Percentiles rank a stretch among this genome's conserved stretches.
Conservation (phyloP, 257 asterid species). For the Scutellaria barbata region DNA sequence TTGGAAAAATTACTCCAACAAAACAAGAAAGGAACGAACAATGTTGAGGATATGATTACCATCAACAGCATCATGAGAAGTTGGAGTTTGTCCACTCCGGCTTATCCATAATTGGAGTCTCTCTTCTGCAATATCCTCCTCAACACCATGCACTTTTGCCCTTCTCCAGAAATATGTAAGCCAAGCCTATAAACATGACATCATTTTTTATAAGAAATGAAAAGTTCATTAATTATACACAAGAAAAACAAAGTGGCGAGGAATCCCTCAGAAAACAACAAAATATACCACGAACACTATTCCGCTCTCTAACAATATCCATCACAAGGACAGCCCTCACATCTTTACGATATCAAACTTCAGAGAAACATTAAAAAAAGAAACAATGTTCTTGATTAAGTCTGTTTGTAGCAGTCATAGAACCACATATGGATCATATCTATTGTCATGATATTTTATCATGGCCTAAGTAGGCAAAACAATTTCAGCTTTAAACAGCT, state of each 20-base stretch:
- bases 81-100: constrained; percentile 83
- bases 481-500: neutral
- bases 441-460: neutral
- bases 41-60: constrained; percentile 49
- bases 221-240: no score
- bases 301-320: no score
- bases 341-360: constrained; percentile 17
- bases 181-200: constrained; percentile 74
- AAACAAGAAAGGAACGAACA: constrained; percentile 5
- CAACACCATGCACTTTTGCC: constrained; percentile 88
- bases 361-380: constrained; percentile 3
- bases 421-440: constrained; percentile 11
- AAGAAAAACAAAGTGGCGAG: no score
- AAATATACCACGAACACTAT: no score
- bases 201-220: no score
- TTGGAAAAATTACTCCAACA: neutral
- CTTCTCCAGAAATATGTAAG: constrained; percentile 99
- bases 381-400: neutral
- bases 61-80: constrained; percentile 93
- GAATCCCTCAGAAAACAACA: no score
- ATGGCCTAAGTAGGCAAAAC: neutral
- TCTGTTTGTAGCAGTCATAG: neutral
- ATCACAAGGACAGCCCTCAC: no score
- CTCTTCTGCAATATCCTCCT: constrained; percentile 97
- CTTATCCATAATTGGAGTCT: constrained; percentile 86